Evolutionary conservation across 2,329 filamentous ascomycete species (phyloP).

Genomic region (Bipolaris bicolor): DNA sequence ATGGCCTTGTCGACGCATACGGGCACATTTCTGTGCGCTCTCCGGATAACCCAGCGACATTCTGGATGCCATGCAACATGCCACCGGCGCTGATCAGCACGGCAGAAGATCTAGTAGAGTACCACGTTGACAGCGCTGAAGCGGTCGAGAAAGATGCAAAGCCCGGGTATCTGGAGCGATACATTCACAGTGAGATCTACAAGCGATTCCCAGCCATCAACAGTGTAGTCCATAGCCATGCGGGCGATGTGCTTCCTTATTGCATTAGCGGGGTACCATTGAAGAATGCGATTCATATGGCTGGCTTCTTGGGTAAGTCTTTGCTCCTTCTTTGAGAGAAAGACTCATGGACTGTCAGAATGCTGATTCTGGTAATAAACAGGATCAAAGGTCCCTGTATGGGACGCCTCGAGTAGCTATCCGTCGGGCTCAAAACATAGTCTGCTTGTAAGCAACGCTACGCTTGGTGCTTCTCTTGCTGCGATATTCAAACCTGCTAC

Average conservation of each 20-base stretch:
- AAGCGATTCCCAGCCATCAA: slow-evolving; percentile 53
- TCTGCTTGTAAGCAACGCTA: slow-evolving; percentile 43
- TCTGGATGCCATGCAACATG: slow-evolving; percentile 54
- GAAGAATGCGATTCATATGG: slow-evolving; percentile 50
- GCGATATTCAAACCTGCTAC: slow-evolving; percentile 47
- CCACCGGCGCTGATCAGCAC: slow-evolving; percentile 53
- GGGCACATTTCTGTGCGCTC: slow-evolving; percentile 62
- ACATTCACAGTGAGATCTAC: slow-evolving; percentile 55
- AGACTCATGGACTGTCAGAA: neutral
- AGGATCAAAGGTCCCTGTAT: slow-evolving; percentile 47
- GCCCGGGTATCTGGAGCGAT: slow-evolving; percentile 51
- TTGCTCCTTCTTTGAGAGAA: neutral
- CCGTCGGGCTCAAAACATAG: slow-evolving; percentile 41
- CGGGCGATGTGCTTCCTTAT: slow-evolving; percentile 52
- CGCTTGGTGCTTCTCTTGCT: slow-evolving; percentile 45
- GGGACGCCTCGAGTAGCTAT: slow-evolving; percentile 42
- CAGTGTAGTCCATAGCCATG: slow-evolving; percentile 54
- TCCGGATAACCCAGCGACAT: slow-evolving; percentile 54
- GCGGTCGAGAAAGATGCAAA: slow-evolving; percentile 44
- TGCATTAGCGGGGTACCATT: slow-evolving; percentile 50
- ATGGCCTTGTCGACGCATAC: slow-evolving; percentile 60
- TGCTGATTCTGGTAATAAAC: neutral
- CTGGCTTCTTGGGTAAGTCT: slow-evolving; percentile 51
- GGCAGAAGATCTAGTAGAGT: slow-evolving; percentile 53
- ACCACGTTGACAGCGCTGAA: slow-evolving; percentile 51